Base-by-base conservation (phyloP, 805 yeast genomes). In the Wickerhamiella kurtzmanii region DNA sequence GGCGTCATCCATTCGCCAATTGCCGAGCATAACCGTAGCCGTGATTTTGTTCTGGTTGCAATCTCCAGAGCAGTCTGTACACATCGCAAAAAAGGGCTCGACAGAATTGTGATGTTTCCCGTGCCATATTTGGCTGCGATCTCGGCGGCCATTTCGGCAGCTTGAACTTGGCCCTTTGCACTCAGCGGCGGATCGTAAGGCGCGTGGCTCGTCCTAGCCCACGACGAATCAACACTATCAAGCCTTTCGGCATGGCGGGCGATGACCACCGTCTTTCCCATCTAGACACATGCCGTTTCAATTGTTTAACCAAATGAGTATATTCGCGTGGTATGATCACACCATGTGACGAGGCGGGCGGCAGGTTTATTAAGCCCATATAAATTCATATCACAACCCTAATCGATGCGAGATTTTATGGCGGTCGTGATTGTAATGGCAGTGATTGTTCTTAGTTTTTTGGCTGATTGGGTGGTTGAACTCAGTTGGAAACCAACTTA, bases 1-100 rank as follows among this genome's bases (percentile, higher is more conserved):
- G 64, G 60, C 2, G 63, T 61, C 48, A 61, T 60, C 68, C 68
- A 65, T 46, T 65, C 69, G 20, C 70, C 69, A 32, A 65, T 55
- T 25, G 56, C 63, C 4, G 61, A 48, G 50, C 60, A 64, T 39
- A 65, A 36, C 8, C 61, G 55, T 32, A 55, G 32, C n/a, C 41
- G 44, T 37, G 44, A 35, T 16, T 25, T 35, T 9, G 45, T 36
- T 2, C 32, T 35, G 21, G 16, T 20, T 15, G 62, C 65, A 15
- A 65, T 51, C 22, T 49, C 46, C 16, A 49, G 47, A 2, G 68
- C 63, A 1, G 69, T 65, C 48, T 63, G 63, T 8, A 55, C 64
- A 45, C 69, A 65, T n/a, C 69, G 57, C 44, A 62, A 50, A 47
- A 64, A 65, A 16, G 69, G 69, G 60, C 35, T 60, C 42, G 50